These are phyloP conservation scores for Neurospora tetrasperma DNA, from an alignment of 495 filamentous ascomycete species.

Conservation along the genomic window DNA sequence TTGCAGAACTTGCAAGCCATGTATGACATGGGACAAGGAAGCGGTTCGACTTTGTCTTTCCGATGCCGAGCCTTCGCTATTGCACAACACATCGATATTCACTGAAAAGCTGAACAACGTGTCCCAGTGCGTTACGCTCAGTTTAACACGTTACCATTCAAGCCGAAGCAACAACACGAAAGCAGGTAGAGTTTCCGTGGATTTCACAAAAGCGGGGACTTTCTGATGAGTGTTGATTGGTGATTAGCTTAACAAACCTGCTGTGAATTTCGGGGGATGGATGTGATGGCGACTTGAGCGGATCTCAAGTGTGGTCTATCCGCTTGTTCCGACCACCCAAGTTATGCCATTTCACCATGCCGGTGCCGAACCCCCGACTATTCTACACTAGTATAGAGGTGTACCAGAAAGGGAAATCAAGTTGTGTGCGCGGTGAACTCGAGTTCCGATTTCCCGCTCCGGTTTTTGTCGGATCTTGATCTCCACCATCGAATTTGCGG, in stretches of 20 bases:
- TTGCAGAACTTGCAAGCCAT: background rate
- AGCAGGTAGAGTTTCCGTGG: background rate
- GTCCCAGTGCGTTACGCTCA: background rate
- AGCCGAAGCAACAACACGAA: background rate
- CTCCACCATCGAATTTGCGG: background rate
- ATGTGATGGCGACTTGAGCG: background rate
- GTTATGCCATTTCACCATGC: background rate
- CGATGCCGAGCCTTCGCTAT: background rate
- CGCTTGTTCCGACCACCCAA: background rate
- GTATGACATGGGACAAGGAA: background rate
- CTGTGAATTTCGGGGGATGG: background rate
- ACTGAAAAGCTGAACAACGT: background rate
- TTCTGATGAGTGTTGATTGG: background rate
- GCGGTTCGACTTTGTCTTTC: background rate
- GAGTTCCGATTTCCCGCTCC: background rate
- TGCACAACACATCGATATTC: background rate
- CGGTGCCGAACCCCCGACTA: background rate
- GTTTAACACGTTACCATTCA: background rate
- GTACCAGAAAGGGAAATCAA: background rate
- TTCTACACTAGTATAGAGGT: background rate
- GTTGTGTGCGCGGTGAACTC: background rate
- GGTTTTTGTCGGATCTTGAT: background rate
- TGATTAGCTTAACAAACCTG: background rate
- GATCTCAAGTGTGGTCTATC: background rate
- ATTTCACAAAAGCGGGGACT: background rate